These are phyloP conservation scores for Aristolochia fimbriata DNA, from an alignment of 164 flowering plant species.

Conservation along the genomic window DNA sequence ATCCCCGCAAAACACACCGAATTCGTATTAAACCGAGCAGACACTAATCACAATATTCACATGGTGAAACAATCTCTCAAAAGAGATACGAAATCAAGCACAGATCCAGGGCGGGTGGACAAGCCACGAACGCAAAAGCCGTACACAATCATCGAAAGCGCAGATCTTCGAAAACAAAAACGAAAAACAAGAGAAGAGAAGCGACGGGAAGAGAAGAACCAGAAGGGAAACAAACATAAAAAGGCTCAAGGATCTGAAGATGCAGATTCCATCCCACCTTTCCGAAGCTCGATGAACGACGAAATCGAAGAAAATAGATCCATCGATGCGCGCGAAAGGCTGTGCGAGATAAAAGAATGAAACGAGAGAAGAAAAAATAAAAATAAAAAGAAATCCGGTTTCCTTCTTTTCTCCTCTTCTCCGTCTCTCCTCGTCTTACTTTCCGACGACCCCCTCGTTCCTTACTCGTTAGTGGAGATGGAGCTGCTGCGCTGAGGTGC, in stretches of 20 bases:
- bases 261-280: constrained; percentile 9
- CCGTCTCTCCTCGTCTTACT: background rate
- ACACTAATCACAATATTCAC: too few relatives aligned
- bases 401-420: background rate
- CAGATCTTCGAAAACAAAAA: background rate
- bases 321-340: constrained; percentile 6
- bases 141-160: background rate
- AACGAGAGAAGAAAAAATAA: background rate
- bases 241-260: constrained; percentile 4
- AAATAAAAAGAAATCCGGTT: background rate
- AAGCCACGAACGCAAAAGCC: background rate
- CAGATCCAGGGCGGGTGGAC: background rate
- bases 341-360: background rate
- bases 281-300: constrained; percentile 15
- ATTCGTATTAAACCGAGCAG: too few relatives aligned
- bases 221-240: background rate
- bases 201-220: background rate
- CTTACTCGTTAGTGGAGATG: background rate
- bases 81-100: background rate
- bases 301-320: constrained; percentile 14
- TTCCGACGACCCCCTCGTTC: background rate
- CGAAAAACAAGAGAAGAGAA: background rate
- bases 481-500: background rate
- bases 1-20: too few relatives aligned
- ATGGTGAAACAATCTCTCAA: background rate